These are phyloP conservation scores for Cryptomeria japonica DNA, from an alignment of 75 land plant genomes.

Conservation along the genomic window DNA sequence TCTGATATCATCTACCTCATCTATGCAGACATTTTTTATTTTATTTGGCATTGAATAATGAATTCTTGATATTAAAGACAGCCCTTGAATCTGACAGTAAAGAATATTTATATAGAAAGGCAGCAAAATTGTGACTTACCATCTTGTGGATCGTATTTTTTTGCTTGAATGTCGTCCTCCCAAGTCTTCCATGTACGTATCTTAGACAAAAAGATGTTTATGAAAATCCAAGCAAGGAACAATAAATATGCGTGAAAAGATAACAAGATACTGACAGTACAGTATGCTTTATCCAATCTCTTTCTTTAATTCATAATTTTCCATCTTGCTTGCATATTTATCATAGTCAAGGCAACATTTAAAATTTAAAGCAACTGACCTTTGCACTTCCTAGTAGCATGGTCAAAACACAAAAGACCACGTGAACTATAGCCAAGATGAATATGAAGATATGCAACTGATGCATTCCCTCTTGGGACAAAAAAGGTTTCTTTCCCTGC, in stretches of 20 bases:
- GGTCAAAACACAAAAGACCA: slow-evolving; percentile 65
- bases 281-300: background rate
- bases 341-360: background rate
- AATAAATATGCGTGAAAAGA: background rate
- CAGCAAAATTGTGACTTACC: slow-evolving; percentile 6
- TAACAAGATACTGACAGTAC: background rate
- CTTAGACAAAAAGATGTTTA: slow-evolving; percentile 15
- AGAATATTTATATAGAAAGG: background rate
- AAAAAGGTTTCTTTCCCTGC: slow-evolving; percentile 74
- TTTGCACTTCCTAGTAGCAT: slow-evolving; percentile 64
- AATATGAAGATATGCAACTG: slow-evolving; percentile 92
- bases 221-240: background rate
- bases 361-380: slow-evolving; percentile 26
- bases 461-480: slow-evolving; percentile 71
- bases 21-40: background rate
- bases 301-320: background rate
- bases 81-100: background rate
- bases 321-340: background rate
- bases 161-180: slow-evolving; percentile 35
- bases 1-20: background rate
- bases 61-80: background rate
- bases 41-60: background rate
- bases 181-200: slow-evolving; percentile 52
- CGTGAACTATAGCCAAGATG: slow-evolving; percentile 81
- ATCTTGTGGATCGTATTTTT: slow-evolving; percentile 14